Evolutionary conservation across 73 alveolate species (phyloP), one percentile per base, ranked within the genome.

Genomic region (Vitrella brassicaformis): DNA sequence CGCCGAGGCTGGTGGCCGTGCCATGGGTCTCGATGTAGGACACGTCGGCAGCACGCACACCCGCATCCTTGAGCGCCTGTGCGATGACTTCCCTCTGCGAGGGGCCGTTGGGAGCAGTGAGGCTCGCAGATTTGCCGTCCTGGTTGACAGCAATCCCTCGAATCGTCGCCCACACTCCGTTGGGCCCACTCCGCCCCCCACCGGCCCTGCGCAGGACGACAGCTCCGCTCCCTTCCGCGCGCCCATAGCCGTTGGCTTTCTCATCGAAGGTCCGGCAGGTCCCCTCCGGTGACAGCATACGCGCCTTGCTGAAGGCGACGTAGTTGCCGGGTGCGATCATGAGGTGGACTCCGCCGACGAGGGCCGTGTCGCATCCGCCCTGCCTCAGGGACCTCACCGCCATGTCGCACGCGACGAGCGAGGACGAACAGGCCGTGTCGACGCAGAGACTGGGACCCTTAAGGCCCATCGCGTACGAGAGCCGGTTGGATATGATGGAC

Each of bases 81-180:
- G 39, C 0, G n/a, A 75, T 75, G 75, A 75, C 82, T 56, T 73
- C 81, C 75, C 45, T 73, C 71, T 75, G 82, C 31, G 75, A 67
- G 25, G 82, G 82, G 22, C 82, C 82, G 27, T 67, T 73, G 1
- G 82, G 82, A 8, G 82, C 82, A 10, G 82, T 75, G 70, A 65
- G 82, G 31, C 69, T 30, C n/a, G 76, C 31, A 32, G 74, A 65
- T 1, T 75, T 70, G 19, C 84, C 84, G 28, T 75, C 82, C 82
- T 75, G 75, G 64, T 75, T 75, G 70, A 75, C 82, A 1, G 82
- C 82, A 7, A 75, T 29, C 64, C 82, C 82, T 46, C 31, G 66
- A 45, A 74, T 31, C 18, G 32, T n/a, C 66, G 64, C 67, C 47
- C 47, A 30, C 31, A 70, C n/a, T n/a, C n/a, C 27, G 39, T 56